A percentile compares a stretch with the other conserved stretches of the same genome.
phyloP scores from a whole-genome alignment of 768 basidiomycete species.

The Suillus tomentosus region DNA sequence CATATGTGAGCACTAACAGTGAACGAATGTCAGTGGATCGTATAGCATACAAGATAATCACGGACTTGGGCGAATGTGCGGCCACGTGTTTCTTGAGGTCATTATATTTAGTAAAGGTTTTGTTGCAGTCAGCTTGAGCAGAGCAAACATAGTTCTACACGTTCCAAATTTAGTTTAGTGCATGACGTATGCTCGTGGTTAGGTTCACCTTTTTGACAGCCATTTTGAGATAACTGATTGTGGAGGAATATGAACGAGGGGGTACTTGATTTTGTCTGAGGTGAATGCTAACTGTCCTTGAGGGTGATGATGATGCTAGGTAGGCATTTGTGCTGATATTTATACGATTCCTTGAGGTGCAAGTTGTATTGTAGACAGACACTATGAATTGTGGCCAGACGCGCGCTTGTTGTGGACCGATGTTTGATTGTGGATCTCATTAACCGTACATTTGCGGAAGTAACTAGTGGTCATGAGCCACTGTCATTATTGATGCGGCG shows the following conservation, averaged over 20 bases:
- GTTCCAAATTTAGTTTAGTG: not conserved
- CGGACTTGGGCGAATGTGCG: conserved; percentile 20
- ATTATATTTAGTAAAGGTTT: conserved; percentile 17
- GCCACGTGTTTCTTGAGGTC: conserved; percentile 27
- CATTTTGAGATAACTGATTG: not conserved
- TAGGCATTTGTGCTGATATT: not conserved
- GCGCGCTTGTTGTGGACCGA: not conserved
- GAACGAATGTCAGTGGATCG: conserved; percentile 11
- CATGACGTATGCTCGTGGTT: not conserved
- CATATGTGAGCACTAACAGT: conserved; percentile 22
- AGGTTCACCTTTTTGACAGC: not conserved
- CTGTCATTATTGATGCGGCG: not conserved
- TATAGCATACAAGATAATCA: not conserved
- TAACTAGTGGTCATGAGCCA: not conserved
- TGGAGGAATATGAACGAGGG: not conserved
- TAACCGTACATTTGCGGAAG: not conserved
- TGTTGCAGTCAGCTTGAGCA: conserved; percentile 12
- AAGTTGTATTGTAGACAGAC: not conserved
- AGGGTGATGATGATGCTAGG: not conserved
- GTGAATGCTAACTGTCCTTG: not conserved
- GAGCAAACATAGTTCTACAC: conserved; percentile 21
- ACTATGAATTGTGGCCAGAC: not conserved
- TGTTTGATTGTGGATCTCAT: not conserved
- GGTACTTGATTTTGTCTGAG: not conserved
- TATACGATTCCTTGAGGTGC: not conserved